Conservation (phyloP, 2,329 filamentous ascomycete genomes). For the Tolypocladium cylindrosporum region DNA sequence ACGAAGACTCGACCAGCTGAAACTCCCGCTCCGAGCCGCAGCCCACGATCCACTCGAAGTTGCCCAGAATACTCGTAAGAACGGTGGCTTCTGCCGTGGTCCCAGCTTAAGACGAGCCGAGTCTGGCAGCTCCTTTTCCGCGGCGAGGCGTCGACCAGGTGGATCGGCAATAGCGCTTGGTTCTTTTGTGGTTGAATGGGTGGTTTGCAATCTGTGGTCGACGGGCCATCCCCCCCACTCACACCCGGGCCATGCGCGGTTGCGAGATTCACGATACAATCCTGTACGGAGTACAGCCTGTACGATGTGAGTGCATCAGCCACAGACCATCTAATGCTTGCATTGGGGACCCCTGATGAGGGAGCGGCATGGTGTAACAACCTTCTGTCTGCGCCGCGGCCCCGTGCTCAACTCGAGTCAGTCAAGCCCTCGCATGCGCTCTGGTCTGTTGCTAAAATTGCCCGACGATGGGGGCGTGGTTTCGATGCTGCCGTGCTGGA, state of each 20-base stretch:
- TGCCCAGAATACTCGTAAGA: too few species aligned
- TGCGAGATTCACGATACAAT: not conserved
- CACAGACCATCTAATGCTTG: not conserved
- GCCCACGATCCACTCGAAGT: not conserved
- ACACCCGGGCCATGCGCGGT: not conserved
- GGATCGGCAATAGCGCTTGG: not conserved
- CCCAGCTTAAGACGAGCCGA: not conserved
- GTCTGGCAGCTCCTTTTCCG: not conserved
- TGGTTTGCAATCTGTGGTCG: not conserved
- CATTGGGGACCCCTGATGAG: not conserved
- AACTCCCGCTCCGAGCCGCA: not conserved
- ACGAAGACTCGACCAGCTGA: not conserved
- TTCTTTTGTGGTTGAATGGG: not conserved
- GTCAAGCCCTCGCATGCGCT: not conserved
- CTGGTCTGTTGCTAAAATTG: not conserved
- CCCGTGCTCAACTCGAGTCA: not conserved
- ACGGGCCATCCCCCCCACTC: not conserved
- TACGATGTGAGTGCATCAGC: not conserved
- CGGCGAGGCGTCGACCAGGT: not conserved
- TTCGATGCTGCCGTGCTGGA: not conserved
- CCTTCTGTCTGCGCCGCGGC: not conserved
- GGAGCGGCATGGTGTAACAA: not conserved
- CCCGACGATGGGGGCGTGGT: not conserved
- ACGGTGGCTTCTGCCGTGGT: not conserved
- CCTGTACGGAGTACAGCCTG: not conserved